Percentiles rank a stretch among this genome's conserved stretches.
phyloP scores from a whole-genome alignment of 2,329 filamentous ascomycete species.

The Penicillium thymicola region DNA sequence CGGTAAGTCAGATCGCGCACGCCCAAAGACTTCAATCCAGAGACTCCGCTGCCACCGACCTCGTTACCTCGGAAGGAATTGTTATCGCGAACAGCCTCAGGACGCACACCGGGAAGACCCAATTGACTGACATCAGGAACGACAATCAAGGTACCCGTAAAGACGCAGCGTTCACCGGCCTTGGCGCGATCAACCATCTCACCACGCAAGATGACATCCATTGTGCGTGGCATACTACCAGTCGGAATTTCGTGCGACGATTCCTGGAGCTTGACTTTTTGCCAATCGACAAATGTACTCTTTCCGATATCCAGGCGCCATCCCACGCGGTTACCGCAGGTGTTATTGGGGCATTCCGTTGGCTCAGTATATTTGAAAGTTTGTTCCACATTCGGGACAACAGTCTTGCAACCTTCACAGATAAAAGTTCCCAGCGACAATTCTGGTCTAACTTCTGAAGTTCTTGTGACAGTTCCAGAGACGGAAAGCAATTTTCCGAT shows the following conservation, averaged over 20 bases:
- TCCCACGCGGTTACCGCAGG: conserved; percentile 83
- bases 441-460: conserved; percentile 93
- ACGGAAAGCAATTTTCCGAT: conserved; percentile 93
- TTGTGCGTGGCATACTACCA: conserved; percentile 95
- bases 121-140: conserved; percentile 96
- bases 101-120: conserved; percentile 77
- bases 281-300: conserved; percentile 98
- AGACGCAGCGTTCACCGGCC: conserved; percentile 96
- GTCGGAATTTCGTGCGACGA: conserved; percentile 98
- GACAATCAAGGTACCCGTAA: conserved; percentile 92
- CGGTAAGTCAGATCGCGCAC: conserved; percentile 94
- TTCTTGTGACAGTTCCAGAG: conserved; percentile 93
- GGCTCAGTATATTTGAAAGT: conserved; percentile 97
- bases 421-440: conserved; percentile 87
- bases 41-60: conserved; percentile 78
- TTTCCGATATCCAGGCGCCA: conserved; percentile 97
- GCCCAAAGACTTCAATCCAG: conserved; percentile 85
- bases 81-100: conserved; percentile 81
- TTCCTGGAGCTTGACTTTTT: conserved; percentile 96
- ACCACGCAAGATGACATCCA: conserved; percentile 93
- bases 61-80: conserved; percentile 72
- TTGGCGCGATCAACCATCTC: conserved; percentile 98
- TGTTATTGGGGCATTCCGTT: conserved; percentile 85
- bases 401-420: conserved; percentile 80
- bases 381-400: conserved; percentile 89